Conservation (phyloP, 495 filamentous ascomycete genomes). For the Mytilinidion resinicola region DNA sequence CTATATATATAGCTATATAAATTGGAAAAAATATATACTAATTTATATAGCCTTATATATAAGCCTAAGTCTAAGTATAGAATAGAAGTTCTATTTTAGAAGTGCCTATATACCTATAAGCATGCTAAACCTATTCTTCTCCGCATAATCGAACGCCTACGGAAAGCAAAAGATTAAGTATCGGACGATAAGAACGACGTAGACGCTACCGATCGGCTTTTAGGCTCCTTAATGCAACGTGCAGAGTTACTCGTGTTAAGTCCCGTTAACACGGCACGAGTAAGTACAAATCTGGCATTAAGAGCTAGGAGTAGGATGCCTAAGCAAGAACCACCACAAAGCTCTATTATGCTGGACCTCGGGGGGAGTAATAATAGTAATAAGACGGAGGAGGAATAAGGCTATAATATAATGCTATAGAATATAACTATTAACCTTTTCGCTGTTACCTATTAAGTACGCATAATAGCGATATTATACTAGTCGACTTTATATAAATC, state of each 20-base stretch:
- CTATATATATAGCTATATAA: too few relatives aligned
- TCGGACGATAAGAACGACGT: constrained; percentile 31
- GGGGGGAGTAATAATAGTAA: constrained; percentile 27
- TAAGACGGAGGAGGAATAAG: constrained; percentile 11
- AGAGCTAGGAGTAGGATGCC: constrained; percentile 11
- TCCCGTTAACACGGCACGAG: neutral
- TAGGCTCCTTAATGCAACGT: neutral
- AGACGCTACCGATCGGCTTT: neutral
- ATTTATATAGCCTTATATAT: too few relatives aligned
- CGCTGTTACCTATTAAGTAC: too few relatives aligned
- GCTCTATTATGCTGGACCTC: constrained; percentile 6
- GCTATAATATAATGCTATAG: too few relatives aligned
- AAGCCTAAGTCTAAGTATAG: too few relatives aligned
- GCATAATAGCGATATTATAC: too few relatives aligned
- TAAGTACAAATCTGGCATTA: neutral
- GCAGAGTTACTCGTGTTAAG: neutral
- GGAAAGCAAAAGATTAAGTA: constrained; percentile 27
- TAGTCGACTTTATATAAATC: too few relatives aligned
- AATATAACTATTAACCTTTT: too few relatives aligned
- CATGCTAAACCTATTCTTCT: constrained; percentile 37
- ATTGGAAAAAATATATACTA: too few relatives aligned
- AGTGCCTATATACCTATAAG: too few relatives aligned
- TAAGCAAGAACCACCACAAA: neutral
- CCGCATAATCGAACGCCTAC: constrained; percentile 37
- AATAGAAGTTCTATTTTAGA: too few relatives aligned